A percentile compares a stretch with the other conserved stretches of the same genome.
Evolutionary conservation across 2,329 filamentous ascomycete species (phyloP).

Genomic region (Colletotrichum sp.): DNA sequence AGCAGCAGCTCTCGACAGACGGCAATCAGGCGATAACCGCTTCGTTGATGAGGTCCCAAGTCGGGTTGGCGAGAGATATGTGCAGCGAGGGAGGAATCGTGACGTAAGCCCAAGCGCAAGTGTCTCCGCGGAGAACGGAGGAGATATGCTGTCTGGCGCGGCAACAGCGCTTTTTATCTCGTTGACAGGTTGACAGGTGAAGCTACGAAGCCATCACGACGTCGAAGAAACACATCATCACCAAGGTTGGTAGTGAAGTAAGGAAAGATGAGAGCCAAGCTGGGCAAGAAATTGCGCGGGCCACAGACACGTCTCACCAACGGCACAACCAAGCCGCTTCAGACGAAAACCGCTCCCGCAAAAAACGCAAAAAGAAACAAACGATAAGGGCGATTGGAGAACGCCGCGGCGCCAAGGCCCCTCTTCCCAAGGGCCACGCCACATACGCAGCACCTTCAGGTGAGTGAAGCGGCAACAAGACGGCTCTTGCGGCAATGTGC

Average conservation of each 20-base stretch:
- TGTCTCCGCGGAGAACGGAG: not conserved
- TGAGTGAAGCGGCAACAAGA: not conserved
- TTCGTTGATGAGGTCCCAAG: not conserved
- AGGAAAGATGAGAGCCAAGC: not conserved
- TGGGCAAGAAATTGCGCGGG: not conserved
- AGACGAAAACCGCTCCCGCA: not conserved
- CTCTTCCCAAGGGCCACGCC: not conserved
- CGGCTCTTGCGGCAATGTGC: not conserved
- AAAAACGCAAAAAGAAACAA: not conserved
- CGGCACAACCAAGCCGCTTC: not conserved
- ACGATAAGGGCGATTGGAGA: not conserved
- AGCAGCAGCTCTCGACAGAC: not conserved
- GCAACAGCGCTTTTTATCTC: not conserved
- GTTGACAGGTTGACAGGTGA: not conserved
- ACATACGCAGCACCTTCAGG: not conserved
- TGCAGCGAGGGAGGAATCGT: not conserved
- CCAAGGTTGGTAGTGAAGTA: fast-evolving
- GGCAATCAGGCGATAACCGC: not conserved
- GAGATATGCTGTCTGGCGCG: not conserved
- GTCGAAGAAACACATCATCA: not conserved
- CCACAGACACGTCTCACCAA: not conserved
- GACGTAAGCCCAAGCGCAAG: not conserved
- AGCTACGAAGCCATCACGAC: not conserved
- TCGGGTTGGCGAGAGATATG: not conserved
- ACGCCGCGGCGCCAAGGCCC: not conserved